Percentiles rank a stretch among this genome's conserved stretches.
Evolutionary conservation across 768 basidiomycete genomes (phyloP).

Genomic region (Porpolomopsis calyptriformis): DNA sequence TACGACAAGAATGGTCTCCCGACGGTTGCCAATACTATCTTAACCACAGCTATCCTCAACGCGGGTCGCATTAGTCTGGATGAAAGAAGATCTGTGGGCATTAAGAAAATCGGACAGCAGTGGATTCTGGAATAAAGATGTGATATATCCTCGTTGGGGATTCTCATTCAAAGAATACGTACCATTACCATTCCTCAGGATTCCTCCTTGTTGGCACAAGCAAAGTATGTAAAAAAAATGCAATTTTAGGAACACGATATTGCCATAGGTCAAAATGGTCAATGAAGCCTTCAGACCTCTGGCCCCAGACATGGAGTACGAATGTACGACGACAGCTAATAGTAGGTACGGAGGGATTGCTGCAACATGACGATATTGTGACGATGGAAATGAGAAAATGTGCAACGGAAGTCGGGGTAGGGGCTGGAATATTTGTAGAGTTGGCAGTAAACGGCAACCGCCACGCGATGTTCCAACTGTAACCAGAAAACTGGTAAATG

Average conservation of each 20-base stretch:
- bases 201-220: neutral
- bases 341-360: conserved; percentile 13
- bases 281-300: neutral
- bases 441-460: neutral
- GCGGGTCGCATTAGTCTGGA: conserved; percentile 86
- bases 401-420: neutral
- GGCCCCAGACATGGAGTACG: conserved; percentile 6
- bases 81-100: conserved; percentile 75
- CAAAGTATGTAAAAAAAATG: neutral
- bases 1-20: conserved; percentile 77
- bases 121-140: conserved; percentile 59
- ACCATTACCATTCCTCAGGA: neutral
- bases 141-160: too few relatives aligned
- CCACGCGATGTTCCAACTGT: conserved; percentile 11
- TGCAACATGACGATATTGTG: conserved; percentile 8
- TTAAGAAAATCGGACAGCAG: conserved; percentile 51
- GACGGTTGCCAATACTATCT: conserved; percentile 80
- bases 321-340: conserved; percentile 15
- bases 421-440: neutral
- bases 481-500: conserved; percentile 21
- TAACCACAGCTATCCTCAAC: conserved; percentile 81
- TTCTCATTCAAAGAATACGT: conserved; percentile 14
- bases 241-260: neutral
- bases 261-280: neutral
- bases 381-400: neutral